Conservation (phyloP, 352 stramenopile species). For the Phytophthora megakarya region DNA sequence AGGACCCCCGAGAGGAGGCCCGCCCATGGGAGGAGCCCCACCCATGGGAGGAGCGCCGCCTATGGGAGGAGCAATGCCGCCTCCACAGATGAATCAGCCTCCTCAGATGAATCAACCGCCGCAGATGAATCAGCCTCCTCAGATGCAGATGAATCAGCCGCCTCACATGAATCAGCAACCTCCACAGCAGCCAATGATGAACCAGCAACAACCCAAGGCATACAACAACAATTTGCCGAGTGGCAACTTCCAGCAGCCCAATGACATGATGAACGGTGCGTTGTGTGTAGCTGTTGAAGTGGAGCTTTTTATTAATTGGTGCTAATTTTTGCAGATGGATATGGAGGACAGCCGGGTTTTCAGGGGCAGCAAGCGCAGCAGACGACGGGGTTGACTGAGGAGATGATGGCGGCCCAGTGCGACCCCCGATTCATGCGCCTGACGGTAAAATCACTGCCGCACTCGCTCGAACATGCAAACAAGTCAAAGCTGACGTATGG, state of each 20-base stretch:
- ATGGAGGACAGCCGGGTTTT: constrained; percentile 49
- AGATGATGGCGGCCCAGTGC: constrained; percentile 76
- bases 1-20: constrained; percentile 24
- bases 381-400: constrained; percentile 58
- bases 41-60: constrained; percentile 18
- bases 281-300: constrained; percentile 13
- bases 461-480: constrained; percentile 83
- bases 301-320: constrained; percentile 6
- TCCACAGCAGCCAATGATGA: constrained; percentile 27
- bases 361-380: constrained; percentile 58
- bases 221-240: constrained; percentile 57
- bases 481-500: constrained; percentile 88
- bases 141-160: constrained; percentile 18
- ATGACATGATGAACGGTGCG: constrained; percentile 78
- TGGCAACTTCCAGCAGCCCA: constrained; percentile 84
- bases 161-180: constrained; percentile 38
- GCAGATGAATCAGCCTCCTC: background rate
- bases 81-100: no score
- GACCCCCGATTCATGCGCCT: constrained; percentile 85
- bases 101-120: no score
- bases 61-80: constrained; percentile 44
- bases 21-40: constrained; percentile 35
- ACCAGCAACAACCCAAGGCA: constrained; percentile 28
- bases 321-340: constrained; percentile 48
- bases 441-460: constrained; percentile 73